Base-by-base conservation (phyloP, 2,329 filamentous ascomycete genomes). In the Mariannaea elegans region DNA sequence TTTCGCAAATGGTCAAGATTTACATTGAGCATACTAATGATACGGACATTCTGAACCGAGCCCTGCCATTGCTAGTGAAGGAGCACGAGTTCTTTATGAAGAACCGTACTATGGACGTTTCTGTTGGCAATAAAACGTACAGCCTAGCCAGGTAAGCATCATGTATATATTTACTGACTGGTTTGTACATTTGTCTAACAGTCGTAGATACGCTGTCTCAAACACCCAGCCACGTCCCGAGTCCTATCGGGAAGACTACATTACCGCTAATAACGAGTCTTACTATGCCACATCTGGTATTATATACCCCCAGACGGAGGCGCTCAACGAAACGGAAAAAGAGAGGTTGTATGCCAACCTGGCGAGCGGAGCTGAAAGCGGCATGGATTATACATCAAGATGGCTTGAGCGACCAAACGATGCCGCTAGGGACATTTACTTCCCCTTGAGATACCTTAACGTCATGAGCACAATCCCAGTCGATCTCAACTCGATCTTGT, bases 151-250 rank as follows among this genome's bases (percentile, higher is more conserved):
- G 80, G 80, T 88, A 66, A 64, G 81, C 12, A 16, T 9, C 67
- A 32, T n/a, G 19, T 12, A 13, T 10, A 6, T 24, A 34, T 31
- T 34, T 2, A 7, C n/a, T 31, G 14, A n/a, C 23, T 31, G 42
- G 16, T 12, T 16, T 14, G 13, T 29, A n/a, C n/a, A 27, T 27
- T 27, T 9, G 19, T 21, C 50, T 65, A 14, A 42, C 50, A 80
- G 6, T 0, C n/a, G 1, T 24, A 72, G 83, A 39, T 87, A 90
- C 68, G 80, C 80, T 2, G 88, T 90, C 7, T 72, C 76, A 12
- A 90, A 90, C 72, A 90, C 83, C 2, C 84, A 88, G 66, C 88
- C 88, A 2, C 83, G 88, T 2, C 88, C 88, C 2, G 88, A 91
- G 72, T 89, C 87, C 0, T 91, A 84, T 73, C 79, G 82, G 21